Conservation (phyloP, 768 basidiomycete genomes). For the Vararia minispora region DNA sequence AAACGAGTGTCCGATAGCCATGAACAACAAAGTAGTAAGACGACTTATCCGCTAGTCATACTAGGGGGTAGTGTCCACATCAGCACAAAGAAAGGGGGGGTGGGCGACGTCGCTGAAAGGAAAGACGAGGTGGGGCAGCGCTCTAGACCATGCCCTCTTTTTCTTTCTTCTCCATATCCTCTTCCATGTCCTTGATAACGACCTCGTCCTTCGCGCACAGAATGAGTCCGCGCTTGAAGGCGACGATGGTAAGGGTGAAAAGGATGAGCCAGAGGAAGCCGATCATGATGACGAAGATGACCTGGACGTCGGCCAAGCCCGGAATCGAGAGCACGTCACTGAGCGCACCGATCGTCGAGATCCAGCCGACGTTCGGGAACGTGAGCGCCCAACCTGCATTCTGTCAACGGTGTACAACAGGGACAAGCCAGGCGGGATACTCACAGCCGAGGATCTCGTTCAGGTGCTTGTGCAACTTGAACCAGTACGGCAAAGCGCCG, state of each 20-base stretch:
- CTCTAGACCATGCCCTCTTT: too few species aligned
- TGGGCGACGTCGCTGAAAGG: too few species aligned
- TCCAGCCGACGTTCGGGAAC: constrained; percentile 40
- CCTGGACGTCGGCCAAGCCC: constrained; percentile 28
- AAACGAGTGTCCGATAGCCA: too few species aligned
- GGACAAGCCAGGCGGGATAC: constrained; percentile 7
- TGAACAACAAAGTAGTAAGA: too few species aligned
- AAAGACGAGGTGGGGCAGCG: too few species aligned
- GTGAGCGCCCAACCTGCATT: constrained; percentile 32
- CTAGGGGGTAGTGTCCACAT: too few species aligned
- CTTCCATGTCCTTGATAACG: constrained; percentile 33
- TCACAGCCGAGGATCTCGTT: constrained; percentile 35
- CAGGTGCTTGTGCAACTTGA: constrained; percentile 35
- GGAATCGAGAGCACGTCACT: constrained; percentile 30
- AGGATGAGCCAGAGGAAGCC: constrained; percentile 29
- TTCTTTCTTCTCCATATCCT: too few species aligned
- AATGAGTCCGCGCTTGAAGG: constrained; percentile 32
- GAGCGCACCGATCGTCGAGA: constrained; percentile 28
- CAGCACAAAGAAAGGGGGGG: too few species aligned
- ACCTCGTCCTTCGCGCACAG: constrained; percentile 31
- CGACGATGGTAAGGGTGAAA: constrained; percentile 28
- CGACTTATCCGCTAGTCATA: too few species aligned
- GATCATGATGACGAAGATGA: constrained; percentile 30
- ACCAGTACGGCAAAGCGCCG: constrained; percentile 35
- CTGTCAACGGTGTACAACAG: too few species aligned